Evolutionary conservation across 192 early-diverging fungal species (phyloP).

Genomic region (Martensiomyces pterosporus): DNA sequence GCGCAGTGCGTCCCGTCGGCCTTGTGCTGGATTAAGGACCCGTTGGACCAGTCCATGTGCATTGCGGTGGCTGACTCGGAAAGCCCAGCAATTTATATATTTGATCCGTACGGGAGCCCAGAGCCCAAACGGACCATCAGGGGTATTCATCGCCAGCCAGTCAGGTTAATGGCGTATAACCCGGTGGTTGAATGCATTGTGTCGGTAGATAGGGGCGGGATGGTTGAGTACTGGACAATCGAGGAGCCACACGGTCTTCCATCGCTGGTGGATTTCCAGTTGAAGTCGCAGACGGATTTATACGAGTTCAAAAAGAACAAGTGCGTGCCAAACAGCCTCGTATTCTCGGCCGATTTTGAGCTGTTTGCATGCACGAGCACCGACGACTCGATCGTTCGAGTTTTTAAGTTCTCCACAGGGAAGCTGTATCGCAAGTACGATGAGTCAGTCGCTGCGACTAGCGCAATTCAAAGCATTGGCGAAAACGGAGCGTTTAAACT

Average conservation of each 20-base stretch:
- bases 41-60: conserved; percentile 76
- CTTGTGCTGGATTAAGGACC: conserved; percentile 83
- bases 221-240: conserved; percentile 91
- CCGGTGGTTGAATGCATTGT: conserved; percentile 69
- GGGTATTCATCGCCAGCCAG: conserved; percentile 66
- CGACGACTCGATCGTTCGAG: conserved; percentile 76
- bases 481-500: conserved; percentile 64
- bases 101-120: conserved; percentile 72
- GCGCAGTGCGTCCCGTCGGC: conserved; percentile 68
- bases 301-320: conserved; percentile 94
- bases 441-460: conserved; percentile 75
- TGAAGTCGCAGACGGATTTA: conserved; percentile 92
- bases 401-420: conserved; percentile 80
- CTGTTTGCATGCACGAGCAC: conserved; percentile 87
- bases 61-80: conserved; percentile 81
- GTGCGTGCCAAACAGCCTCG: conserved; percentile 70
- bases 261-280: conserved; percentile 62
- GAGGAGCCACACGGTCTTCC: conserved; percentile 65
- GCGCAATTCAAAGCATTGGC: conserved; percentile 26
- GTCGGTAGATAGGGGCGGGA: conserved; percentile 80
- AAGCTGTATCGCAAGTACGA: conserved; percentile 89
- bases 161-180: conserved; percentile 81
- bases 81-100: conserved; percentile 67
- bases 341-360: conserved; percentile 73
- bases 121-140: conserved; percentile 60